Conservation (phyloP, 371 early-diverging fungal genomes). For the Rhizomucor miehei region DNA sequence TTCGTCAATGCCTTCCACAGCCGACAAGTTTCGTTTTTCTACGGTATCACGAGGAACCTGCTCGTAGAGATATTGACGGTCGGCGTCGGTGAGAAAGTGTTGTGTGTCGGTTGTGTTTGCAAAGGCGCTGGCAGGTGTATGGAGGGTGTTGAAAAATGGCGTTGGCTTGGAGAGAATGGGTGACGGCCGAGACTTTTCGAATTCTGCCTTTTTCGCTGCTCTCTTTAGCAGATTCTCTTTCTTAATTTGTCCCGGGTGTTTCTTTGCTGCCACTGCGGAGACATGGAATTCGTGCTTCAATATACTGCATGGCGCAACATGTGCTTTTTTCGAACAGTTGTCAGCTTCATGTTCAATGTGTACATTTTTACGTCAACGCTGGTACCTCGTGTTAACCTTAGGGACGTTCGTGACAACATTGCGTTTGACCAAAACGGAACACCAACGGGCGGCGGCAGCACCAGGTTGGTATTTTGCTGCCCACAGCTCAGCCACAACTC, state of each 20-base stretch:
- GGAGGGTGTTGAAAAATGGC: conserved; percentile 38
- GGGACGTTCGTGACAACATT: no score
- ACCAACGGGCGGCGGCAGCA: no score
- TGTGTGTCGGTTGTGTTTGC: conserved; percentile 32
- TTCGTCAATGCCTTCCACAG: conserved; percentile 36
- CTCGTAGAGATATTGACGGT: conserved; percentile 54
- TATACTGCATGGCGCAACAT: no score
- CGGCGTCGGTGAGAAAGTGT: conserved; percentile 50
- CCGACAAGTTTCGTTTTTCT: conserved; percentile 34
- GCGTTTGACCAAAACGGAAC: no score
- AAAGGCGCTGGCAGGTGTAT: conserved; percentile 45
- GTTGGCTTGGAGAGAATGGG: conserved; percentile 36
- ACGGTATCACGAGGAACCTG: conserved; percentile 54
- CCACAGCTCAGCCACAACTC: no score
- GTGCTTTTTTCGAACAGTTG: no score
- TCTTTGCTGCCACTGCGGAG: conserved; percentile 37
- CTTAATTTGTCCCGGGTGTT: conserved; percentile 51
- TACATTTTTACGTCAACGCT: no score
- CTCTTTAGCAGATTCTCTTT: conserved; percentile 51
- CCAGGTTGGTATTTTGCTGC: no score
- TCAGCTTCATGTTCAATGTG: no score
- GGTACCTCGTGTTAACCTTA: no score
- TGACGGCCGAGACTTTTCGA: conserved; percentile 45
- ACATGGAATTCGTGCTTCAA: conserved; percentile 33
- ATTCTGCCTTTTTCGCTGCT: conserved; percentile 36